These are phyloP conservation scores for Pseudozyma thailandica DNA, from an alignment of 1,284 basidiomycete species.

Conservation along the genomic window DNA sequence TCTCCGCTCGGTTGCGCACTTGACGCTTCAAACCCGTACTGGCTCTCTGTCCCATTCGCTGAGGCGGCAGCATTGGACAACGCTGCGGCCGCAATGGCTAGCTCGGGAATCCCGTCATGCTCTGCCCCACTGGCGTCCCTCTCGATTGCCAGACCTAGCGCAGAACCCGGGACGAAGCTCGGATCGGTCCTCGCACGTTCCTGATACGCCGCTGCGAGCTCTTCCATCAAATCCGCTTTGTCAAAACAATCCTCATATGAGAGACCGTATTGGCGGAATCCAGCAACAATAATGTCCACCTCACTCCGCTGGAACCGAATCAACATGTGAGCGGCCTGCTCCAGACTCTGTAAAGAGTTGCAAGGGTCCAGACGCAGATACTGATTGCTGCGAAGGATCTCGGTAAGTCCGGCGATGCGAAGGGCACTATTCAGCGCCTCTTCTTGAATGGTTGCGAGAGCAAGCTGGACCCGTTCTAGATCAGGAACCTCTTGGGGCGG, in stretches of 20 bases:
- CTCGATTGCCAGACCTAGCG: slow-evolving; percentile 36
- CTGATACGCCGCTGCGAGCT: slow-evolving; percentile 32
- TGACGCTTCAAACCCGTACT: neutral
- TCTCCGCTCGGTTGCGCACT: neutral
- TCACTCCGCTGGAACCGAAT: slow-evolving; percentile 70
- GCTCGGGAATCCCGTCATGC: slow-evolving; percentile 30
- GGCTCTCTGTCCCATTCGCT: neutral
- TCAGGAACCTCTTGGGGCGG: slow-evolving; percentile 12
- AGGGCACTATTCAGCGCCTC: slow-evolving; percentile 85
- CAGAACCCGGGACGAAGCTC: slow-evolving; percentile 36
- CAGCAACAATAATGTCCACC: slow-evolving; percentile 81
- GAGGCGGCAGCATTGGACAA: slow-evolving; percentile 33
- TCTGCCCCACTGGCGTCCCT: slow-evolving; percentile 17
- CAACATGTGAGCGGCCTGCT: slow-evolving; percentile 41
- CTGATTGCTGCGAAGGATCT: slow-evolving; percentile 64
- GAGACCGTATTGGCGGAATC: slow-evolving; percentile 81
- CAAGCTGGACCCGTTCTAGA: slow-evolving; percentile 46
- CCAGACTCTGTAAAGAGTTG: slow-evolving; percentile 38
- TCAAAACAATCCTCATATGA: slow-evolving; percentile 80
- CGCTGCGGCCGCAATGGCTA: slow-evolving; percentile 44
- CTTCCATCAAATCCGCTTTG: slow-evolving; percentile 74
- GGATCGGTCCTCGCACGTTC: slow-evolving; percentile 33
- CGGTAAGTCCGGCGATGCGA: slow-evolving; percentile 83
- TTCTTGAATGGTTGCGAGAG: slow-evolving; percentile 69
- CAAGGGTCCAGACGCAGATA: slow-evolving; percentile 59